phyloP scores from a whole-genome alignment of 495 filamentous ascomycete species.

The Talaromyces trachyspermus region DNA sequence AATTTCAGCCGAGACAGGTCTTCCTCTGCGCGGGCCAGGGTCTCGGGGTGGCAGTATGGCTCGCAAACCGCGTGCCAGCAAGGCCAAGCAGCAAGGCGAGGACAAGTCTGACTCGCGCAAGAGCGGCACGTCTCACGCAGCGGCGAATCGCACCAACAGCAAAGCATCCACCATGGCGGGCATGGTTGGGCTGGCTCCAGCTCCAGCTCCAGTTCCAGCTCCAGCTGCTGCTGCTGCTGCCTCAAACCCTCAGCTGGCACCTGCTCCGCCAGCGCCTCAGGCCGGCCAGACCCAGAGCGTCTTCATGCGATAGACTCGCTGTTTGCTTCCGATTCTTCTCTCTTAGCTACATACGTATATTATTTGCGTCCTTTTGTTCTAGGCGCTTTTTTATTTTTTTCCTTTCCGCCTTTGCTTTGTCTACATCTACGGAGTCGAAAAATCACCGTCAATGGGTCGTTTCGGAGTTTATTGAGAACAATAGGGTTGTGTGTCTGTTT shows the following conservation, averaged over 20 bases:
- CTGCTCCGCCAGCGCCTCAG: constrained; percentile 4
- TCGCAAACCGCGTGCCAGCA: constrained; percentile 73
- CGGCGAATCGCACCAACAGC: constrained; percentile 12
- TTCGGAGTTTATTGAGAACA: too few species aligned
- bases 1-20: constrained; percentile 40
- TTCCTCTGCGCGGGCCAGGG: constrained; percentile 60
- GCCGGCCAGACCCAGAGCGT: neutral
- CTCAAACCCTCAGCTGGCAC: constrained; percentile 21
- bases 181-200: constrained; percentile 25
- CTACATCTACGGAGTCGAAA: neutral
- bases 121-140: constrained; percentile 7
- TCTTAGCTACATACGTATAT: too few species aligned
- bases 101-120: constrained; percentile 52
- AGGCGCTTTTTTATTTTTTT: neutral
- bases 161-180: constrained; percentile 11
- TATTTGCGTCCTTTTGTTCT: too few species aligned
- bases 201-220: constrained; percentile 17
- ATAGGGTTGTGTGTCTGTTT: too few species aligned
- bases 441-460: too few species aligned
- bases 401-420: neutral
- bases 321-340: too few species aligned
- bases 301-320: constrained; percentile 1
- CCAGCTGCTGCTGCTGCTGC: constrained; percentile 21
- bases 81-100: constrained; percentile 48
- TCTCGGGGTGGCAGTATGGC: constrained; percentile 69